Base-by-base conservation (phyloP, 768 basidiomycete genomes). In the Mycena haematopus region DNA sequence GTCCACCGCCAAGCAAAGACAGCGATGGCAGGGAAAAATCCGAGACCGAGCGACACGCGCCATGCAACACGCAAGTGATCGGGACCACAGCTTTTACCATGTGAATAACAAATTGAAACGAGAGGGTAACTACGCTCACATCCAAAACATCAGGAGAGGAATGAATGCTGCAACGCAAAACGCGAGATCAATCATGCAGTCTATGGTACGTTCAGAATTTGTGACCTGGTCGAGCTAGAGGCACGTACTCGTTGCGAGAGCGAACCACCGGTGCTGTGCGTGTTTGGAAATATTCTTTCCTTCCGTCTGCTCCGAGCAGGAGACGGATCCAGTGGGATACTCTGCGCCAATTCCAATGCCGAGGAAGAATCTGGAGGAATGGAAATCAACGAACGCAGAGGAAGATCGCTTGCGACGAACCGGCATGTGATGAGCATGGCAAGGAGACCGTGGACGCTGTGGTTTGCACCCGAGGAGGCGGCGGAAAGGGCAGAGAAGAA, bases 261-360 rank as follows among this genome's bases (percentile, higher is more conserved):
- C 87, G 70, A 97, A 90, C 86, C 94, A 93, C 55, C 89, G 78
- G 73, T 96, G 90, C 70, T 94, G 95, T 6, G 90, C 83, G 56
- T 87, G 87, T 76, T 92, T 93, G 67, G 75, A 80, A 68, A 96
- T 89, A 10, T 84, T 86, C 10, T 85, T 80, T 73, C 92, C 91
- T 73, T 97, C 96, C 2, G 93, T 91, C 70, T 94, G 92, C 71
- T 97, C 96, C 2, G 92, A 90, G 8, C 90, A 90, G 6, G 93
- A 91, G 17, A 95, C 92, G 0, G 90, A 91, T 25, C 95, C 95
- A 65, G 92, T 93, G 8, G 95, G 95, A 67, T 96, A 96, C 73
- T 93, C 92, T 6, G 91, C 92, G 6, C 93, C 92, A 0, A 95
- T 82, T 24, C 95, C 95, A 56, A 96, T 89, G 38, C 96, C 96